Evolutionary conservation across 1,284 basidiomycete genomes (phyloP).

Genomic region (Naganishia sp.): DNA sequence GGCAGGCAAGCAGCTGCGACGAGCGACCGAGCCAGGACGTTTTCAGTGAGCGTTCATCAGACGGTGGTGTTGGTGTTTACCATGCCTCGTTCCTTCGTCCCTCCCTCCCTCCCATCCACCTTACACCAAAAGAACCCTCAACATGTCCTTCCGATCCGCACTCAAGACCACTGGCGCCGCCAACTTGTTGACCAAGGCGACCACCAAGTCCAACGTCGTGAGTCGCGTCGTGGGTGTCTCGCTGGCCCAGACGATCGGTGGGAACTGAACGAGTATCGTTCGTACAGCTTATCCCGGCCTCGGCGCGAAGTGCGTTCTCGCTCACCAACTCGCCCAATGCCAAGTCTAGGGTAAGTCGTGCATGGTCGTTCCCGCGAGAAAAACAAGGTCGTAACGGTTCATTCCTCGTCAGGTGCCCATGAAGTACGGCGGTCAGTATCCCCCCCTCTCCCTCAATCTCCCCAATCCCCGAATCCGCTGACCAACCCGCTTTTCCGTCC

Average conservation of each 20-base stretch:
- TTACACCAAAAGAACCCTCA: background rate
- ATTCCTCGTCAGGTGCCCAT: conserved; percentile 66
- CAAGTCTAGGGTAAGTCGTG: conserved; percentile 26
- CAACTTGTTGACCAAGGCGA: conserved; percentile 28
- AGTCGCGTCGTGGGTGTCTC: background rate
- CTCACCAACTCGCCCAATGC: conserved; percentile 28
- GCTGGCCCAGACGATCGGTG: background rate
- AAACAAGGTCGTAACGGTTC: background rate
- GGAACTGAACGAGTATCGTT: background rate
- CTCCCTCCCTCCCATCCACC: background rate
- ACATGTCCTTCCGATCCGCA: conserved; percentile 31
- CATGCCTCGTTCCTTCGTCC: no score
- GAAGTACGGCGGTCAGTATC: conserved; percentile 93
- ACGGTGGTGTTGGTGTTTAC: no score
- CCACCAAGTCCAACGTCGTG: conserved; percentile 31
- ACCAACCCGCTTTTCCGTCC: conserved; percentile 29
- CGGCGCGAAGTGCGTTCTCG: conserved; percentile 28
- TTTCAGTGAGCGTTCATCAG: no score
- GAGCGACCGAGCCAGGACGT: no score
- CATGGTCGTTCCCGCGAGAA: background rate
- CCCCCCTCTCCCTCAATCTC: conserved; percentile 60
- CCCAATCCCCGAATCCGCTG: conserved; percentile 43
- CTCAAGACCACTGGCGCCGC: conserved; percentile 33
- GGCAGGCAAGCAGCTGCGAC: background rate
- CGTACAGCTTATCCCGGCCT: conserved; percentile 19